Evolutionary conservation across 768 basidiomycete genomes (phyloP).

Genomic region (Coprinopsis strossmayeri): DNA sequence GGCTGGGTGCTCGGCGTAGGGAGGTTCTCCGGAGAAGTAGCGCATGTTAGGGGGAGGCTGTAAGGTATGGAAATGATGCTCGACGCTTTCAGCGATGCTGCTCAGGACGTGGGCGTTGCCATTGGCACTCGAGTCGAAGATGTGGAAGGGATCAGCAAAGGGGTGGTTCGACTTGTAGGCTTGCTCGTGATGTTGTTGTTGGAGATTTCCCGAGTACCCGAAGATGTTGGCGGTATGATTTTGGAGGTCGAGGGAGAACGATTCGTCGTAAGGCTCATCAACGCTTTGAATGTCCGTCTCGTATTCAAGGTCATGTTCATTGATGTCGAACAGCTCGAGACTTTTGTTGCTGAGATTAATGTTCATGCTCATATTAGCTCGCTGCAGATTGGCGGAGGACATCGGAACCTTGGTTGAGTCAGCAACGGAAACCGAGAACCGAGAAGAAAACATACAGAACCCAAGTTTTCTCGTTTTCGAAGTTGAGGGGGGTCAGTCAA

Average conservation of each 20-base stretch:
- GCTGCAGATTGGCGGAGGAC: conserved; percentile 22
- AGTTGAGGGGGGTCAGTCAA: conserved; percentile 64
- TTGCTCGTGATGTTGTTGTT: conserved; percentile 19
- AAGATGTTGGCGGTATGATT: conserved; percentile 25
- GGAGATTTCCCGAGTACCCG: conserved; percentile 24
- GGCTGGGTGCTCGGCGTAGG: background rate
- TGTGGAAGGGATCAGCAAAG: conserved; percentile 38
- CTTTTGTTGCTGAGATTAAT: conserved; percentile 33
- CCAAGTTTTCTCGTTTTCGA: conserved; percentile 38
- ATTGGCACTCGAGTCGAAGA: conserved; percentile 14
- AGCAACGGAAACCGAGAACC: conserved; percentile 15
- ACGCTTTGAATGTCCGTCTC: conserved; percentile 29
- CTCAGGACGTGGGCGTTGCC: conserved; percentile 22
- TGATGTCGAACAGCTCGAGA: conserved; percentile 65
- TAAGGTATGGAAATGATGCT: conserved; percentile 34
- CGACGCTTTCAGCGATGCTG: conserved; percentile 34
- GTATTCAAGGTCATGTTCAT: conserved; percentile 61
- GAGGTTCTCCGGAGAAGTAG: conserved; percentile 2
- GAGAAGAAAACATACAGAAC: conserved; percentile 24
- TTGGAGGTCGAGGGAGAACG: conserved; percentile 29
- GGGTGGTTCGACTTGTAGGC: conserved; percentile 20
- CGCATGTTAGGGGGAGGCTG: conserved; percentile 20
- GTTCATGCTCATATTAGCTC: conserved; percentile 25
- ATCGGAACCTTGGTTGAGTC: conserved; percentile 24
- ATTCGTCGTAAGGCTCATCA: conserved; percentile 28